Conservation (phyloP, 805 yeast genomes). For the Zygosaccharomyces kombuchaensis region DNA sequence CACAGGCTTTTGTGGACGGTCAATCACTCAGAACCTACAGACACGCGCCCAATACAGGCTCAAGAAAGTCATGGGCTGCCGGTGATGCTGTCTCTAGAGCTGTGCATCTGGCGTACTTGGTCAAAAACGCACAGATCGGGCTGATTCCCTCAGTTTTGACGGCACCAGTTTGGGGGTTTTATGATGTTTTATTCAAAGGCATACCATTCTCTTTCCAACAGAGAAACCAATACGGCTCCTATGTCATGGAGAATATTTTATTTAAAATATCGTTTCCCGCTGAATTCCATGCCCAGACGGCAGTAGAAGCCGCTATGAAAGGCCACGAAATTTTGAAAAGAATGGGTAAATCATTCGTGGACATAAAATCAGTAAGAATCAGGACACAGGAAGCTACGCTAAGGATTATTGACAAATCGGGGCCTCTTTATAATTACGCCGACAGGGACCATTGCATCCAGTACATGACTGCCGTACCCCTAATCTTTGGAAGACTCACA, state of each 20-base stretch:
- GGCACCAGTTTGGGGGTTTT: conserved; percentile 60
- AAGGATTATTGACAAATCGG: conserved; percentile 55
- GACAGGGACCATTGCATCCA: conserved; percentile 64
- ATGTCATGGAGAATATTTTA: conserved; percentile 59
- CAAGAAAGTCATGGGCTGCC: conserved; percentile 65
- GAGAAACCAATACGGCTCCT: conserved; percentile 45
- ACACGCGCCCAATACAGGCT: conserved; percentile 61
- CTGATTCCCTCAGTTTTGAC: conserved; percentile 53
- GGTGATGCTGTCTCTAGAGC: conserved; percentile 61
- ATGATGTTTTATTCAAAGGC: conserved; percentile 55
- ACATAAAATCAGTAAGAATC: conserved; percentile 46
- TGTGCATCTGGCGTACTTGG: conserved; percentile 50
- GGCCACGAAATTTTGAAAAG: conserved; percentile 37
- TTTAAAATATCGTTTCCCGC: conserved; percentile 64
- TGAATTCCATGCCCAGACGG: conserved; percentile 63
- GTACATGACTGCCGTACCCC: conserved; percentile 57
- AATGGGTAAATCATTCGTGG: conserved; percentile 43
- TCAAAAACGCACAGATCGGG: conserved; percentile 50
- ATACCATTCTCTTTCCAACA: conserved; percentile 47
- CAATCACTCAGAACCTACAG: conserved; percentile 56
- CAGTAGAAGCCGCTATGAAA: conserved; percentile 54
- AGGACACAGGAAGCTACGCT: conserved; percentile 60
- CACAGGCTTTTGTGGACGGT: conserved; percentile 61
- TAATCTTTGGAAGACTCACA: conserved; percentile 50
- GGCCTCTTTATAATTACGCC: conserved; percentile 59